These are phyloP conservation scores for Amoebophrya sp. DNA, from an alignment of 169 alveolate species.

Conservation along the genomic window DNA sequence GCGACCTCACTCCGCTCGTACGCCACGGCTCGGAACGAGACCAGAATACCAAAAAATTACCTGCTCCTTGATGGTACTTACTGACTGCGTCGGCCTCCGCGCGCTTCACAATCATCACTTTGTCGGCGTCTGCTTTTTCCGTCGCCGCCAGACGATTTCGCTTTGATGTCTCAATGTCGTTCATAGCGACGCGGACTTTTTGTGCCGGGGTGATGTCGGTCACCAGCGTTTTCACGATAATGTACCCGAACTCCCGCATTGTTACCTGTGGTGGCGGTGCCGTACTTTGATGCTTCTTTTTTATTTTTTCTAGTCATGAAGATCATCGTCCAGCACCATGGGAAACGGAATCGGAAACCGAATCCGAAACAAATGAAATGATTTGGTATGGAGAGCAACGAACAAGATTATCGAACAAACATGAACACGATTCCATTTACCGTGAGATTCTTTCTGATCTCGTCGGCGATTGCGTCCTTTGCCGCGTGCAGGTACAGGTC, in stretches of 20 bases:
- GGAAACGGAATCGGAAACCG: no score
- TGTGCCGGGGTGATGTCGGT: constrained; percentile 13
- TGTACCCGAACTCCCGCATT: constrained; percentile 13
- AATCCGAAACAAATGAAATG: no score
- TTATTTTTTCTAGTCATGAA: no score
- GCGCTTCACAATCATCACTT: constrained; percentile 8
- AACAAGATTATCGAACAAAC: no score
- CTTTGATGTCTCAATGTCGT: constrained; percentile 8
- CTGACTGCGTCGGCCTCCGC: constrained; percentile 15
- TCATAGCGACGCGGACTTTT: constrained; percentile 18
- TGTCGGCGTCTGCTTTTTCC: constrained; percentile 16
- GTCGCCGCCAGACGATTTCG: constrained; percentile 1
- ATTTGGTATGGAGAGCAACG: no score
- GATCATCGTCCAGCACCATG: no score
- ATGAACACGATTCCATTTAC: no score
- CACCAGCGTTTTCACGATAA: constrained; percentile 3
- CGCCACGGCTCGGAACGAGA: no score
- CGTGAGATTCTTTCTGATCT: background rate
- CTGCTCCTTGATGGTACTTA: constrained; percentile 16
- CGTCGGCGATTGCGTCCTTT: background rate
- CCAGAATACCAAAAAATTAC: no score
- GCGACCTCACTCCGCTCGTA: no score
- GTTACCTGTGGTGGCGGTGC: constrained; percentile 4
- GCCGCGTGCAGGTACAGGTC: background rate
- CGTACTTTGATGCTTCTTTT: no score